A percentile compares a stretch with the other conserved stretches of the same genome.
These are phyloP conservation scores for Fusarium sp. DNA, from an alignment of 2,329 filamentous ascomycete species.

Conservation along the genomic window DNA sequence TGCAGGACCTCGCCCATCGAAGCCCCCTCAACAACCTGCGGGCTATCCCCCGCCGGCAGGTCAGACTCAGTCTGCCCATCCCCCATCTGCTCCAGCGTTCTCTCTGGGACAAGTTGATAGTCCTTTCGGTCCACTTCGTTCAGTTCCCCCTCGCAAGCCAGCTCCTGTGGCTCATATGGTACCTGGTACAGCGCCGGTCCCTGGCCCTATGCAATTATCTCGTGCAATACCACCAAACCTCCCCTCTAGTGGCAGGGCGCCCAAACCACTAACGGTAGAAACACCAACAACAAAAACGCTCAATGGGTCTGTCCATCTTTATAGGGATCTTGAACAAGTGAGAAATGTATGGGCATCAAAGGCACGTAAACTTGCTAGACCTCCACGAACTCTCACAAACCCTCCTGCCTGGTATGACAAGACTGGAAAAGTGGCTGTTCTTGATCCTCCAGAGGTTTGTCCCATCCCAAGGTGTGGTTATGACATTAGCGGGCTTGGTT, in stretches of 20 bases:
- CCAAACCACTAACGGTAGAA: background rate
- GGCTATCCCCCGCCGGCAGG: background rate
- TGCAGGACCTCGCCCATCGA: background rate
- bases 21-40: background rate
- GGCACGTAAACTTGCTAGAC: background rate
- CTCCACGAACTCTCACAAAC: slow-evolving; percentile 16
- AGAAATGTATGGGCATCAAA: background rate
- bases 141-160: background rate
- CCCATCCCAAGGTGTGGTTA: background rate
- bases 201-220: background rate
- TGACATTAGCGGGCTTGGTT: background rate
- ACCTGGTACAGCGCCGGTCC: background rate
- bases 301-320: background rate
- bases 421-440: background rate
- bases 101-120: background rate
- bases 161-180: background rate
- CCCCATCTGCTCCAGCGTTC: background rate
- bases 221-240: background rate
- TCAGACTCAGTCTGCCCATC: background rate
- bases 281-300: background rate
- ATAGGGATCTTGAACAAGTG: background rate
- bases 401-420: slow-evolving; percentile 30
- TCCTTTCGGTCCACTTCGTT: background rate
- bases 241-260: background rate
- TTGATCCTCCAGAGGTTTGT: slow-evolving; percentile 22